These are phyloP conservation scores for Besnoitia besnoiti DNA, from an alignment of 169 alveolate species.

Conservation along the genomic window DNA sequence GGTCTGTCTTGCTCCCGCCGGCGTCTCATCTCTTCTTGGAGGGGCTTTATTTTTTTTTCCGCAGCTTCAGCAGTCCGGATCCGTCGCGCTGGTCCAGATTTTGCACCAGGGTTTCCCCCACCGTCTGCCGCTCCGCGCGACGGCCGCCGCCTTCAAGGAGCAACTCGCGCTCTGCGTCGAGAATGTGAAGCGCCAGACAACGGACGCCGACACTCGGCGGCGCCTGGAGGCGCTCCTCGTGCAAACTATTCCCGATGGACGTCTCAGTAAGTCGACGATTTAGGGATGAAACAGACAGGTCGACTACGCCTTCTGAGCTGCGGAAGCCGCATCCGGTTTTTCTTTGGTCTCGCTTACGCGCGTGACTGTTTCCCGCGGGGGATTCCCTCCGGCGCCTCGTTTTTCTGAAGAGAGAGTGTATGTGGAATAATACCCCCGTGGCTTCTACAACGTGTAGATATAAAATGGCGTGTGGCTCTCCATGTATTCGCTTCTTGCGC, in stretches of 20 bases:
- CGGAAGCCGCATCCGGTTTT: too few relatives aligned
- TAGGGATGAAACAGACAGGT: too few relatives aligned
- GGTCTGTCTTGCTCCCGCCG: neutral
- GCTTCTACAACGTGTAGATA: too few relatives aligned
- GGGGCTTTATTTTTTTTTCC: neutral
- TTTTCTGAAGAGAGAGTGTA: too few relatives aligned
- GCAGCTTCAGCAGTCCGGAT: conserved; percentile 57
- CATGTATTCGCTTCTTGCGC: neutral
- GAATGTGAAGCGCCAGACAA: neutral
- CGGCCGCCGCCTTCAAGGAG: conserved; percentile 7
- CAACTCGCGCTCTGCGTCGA: neutral
- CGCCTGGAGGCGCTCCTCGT: neutral
- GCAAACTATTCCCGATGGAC: neutral
- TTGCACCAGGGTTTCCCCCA: conserved; percentile 56
- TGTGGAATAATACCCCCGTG: too few relatives aligned
- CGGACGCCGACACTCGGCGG: neutral
- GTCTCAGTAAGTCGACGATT: neutral
- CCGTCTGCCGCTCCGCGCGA: conserved; percentile 42
- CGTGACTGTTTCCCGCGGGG: too few relatives aligned
- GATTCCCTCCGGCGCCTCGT: too few relatives aligned
- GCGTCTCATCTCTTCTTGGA: neutral
- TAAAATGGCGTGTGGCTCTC: neutral
- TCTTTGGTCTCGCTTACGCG: too few relatives aligned
- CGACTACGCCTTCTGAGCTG: too few relatives aligned
- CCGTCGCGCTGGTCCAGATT: conserved; percentile 46